phyloP scores from a whole-genome alignment of 495 filamentous ascomycete species.

The Bathelium albidoporum region DNA sequence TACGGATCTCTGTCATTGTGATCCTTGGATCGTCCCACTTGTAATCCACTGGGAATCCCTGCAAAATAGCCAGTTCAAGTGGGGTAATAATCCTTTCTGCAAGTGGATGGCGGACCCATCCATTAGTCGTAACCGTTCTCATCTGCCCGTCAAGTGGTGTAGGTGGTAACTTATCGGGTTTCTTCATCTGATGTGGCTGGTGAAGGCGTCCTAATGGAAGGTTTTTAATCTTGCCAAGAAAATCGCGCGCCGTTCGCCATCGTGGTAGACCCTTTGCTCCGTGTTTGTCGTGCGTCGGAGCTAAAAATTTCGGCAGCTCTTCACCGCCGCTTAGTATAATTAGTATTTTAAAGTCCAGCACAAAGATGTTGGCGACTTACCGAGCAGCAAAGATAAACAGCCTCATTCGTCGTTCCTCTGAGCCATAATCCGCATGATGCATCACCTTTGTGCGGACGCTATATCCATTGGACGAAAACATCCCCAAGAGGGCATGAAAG shows the following conservation, averaged over 20 bases:
- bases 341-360: constrained; percentile 18
- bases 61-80: constrained; percentile 65
- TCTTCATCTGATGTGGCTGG: constrained; percentile 4
- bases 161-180: background rate
- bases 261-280: constrained; percentile 5
- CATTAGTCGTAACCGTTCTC: constrained; percentile 35
- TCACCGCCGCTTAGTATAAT: constrained; percentile 54
- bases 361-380: constrained; percentile 34
- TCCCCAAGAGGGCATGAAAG: constrained; percentile 52
- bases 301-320: constrained; percentile 57
- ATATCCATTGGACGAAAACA: constrained; percentile 57
- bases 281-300: constrained; percentile 50
- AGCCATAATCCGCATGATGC: constrained; percentile 48
- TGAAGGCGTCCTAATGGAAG: background rate
- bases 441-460: constrained; percentile 53
- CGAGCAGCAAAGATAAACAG: constrained; percentile 71
- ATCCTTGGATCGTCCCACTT: constrained; percentile 39
- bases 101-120: constrained; percentile 56
- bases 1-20: constrained; percentile 36
- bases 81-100: constrained; percentile 58
- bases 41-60: constrained; percentile 61
- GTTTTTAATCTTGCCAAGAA: background rate
- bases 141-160: constrained; percentile 1
- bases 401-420: constrained; percentile 50
- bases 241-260: constrained; percentile 14